Conservation (phyloP, 768 basidiomycete species). For the Macrolepiota albuminosa region DNA sequence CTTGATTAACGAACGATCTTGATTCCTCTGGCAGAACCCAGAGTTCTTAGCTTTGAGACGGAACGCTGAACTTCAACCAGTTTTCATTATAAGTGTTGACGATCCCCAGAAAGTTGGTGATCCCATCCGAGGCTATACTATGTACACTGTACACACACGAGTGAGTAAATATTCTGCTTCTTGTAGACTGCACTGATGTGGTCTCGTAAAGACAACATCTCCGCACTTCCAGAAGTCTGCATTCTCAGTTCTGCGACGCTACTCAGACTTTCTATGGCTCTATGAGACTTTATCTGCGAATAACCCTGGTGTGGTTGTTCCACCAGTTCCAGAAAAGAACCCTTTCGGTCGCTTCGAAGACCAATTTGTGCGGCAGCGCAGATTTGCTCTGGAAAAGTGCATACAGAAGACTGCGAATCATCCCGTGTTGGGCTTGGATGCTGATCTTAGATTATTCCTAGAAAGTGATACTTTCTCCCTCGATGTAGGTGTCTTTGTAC, state of each 20-base stretch:
- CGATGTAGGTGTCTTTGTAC: conserved; percentile 56
- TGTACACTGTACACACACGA: conserved; percentile 93
- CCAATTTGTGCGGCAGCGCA: conserved; percentile 83
- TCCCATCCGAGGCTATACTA: conserved; percentile 88
- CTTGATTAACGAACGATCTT: neutral
- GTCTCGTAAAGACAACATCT: conserved; percentile 64
- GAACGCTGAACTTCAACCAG: conserved; percentile 51
- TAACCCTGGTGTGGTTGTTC: conserved; percentile 96
- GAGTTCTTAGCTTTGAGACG: conserved; percentile 17
- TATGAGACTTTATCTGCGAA: conserved; percentile 84
- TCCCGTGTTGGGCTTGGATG: conserved; percentile 82
- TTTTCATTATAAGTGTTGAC: conserved; percentile 87
- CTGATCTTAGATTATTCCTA: conserved; percentile 85
- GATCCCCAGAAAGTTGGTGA: conserved; percentile 98
- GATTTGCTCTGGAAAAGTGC: conserved; percentile 82
- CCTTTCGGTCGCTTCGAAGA: conserved; percentile 91
- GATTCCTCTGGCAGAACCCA: conserved; percentile 2
- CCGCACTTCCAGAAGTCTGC: conserved; percentile 75
- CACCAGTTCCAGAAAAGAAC: conserved; percentile 95
- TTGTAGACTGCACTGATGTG: neutral
- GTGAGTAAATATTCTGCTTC: conserved; percentile 36
- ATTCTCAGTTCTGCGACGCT: conserved; percentile 94
- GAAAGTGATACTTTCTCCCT: conserved; percentile 89
- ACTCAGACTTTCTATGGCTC: conserved; percentile 96
- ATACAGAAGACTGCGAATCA: conserved; percentile 92